Evolutionary conservation across 345 rosid genomes (phyloP).

Genomic region (Turritis glabra): DNA sequence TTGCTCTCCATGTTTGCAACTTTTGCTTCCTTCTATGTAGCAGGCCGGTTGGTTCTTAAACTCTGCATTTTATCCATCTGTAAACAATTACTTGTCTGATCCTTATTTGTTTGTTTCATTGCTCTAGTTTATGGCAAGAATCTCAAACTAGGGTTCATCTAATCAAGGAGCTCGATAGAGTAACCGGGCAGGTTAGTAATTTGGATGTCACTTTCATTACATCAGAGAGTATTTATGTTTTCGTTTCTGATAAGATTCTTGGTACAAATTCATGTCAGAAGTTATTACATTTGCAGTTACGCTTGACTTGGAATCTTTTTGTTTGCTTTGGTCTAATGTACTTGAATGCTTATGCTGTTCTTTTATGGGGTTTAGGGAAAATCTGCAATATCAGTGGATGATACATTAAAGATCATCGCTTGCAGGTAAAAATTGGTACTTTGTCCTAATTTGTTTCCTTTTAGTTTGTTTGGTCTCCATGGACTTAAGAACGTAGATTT

Average conservation of each 20-base stretch:
- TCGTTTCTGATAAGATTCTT: not conserved
- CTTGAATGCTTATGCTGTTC: constrained; percentile 3
- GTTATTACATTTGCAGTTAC: not conserved
- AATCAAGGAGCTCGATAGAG: constrained; percentile 69
- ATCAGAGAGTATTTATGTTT: not conserved
- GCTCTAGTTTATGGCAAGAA: constrained; percentile 84
- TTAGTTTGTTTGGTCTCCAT: not conserved
- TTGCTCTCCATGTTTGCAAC: constrained; percentile 68
- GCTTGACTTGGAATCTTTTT: constrained; percentile 3
- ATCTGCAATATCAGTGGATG: constrained; percentile 89
- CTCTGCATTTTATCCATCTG: not conserved
- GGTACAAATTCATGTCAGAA: not conserved
- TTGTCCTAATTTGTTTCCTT: not conserved
- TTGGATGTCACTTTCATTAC: constrained; percentile 1
- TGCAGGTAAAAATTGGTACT: constrained; percentile 60
- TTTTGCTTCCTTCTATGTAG: constrained; percentile 71
- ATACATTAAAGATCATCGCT: constrained; percentile 79
- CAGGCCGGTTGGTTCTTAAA: constrained; percentile 62
- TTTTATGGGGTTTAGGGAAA: constrained; percentile 52
- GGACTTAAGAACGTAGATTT: not conserved
- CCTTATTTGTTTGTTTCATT: not conserved
- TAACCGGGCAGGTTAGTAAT: constrained; percentile 67
- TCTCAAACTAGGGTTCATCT: constrained; percentile 76
- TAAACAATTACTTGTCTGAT: not conserved
- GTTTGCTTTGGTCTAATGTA: not conserved